These are phyloP conservation scores for Tetrahymena borealis DNA, from an alignment of 73 alveolate species.

Conservation along the genomic window DNA sequence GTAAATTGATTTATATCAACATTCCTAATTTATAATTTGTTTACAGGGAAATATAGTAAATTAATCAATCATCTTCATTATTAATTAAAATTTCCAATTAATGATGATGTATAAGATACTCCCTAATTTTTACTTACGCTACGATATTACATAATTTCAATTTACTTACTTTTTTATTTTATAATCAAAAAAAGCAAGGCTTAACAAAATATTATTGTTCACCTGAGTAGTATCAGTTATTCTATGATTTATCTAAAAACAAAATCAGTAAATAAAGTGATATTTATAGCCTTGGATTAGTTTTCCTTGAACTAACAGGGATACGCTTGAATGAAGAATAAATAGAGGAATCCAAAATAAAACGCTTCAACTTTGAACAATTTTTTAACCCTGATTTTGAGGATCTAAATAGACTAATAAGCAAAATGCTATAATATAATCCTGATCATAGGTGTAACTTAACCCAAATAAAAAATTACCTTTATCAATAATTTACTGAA, in stretches of 20 bases:
- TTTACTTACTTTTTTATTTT: not conserved
- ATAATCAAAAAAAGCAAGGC: not conserved
- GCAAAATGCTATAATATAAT: not conserved
- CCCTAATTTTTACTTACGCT: too few relatives aligned
- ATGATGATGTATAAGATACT: too few relatives aligned
- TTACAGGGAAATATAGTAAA: too few relatives aligned
- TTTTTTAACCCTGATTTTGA: not conserved
- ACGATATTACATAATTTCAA: too few relatives aligned
- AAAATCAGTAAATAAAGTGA: not conserved
- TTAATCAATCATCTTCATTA: too few relatives aligned
- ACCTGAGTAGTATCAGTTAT: not conserved
- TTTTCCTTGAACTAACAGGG: not conserved
- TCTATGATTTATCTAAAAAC: not conserved
- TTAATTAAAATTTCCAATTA: too few relatives aligned
- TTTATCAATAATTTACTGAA: not conserved
- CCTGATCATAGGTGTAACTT: not conserved
- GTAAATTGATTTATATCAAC: too few relatives aligned
- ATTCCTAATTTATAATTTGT: too few relatives aligned
- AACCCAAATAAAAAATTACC: not conserved
- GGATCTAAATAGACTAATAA: not conserved
- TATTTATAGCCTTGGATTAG: not conserved
- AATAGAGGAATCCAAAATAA: not conserved
- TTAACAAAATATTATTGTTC: not conserved
- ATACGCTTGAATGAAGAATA: not conserved
- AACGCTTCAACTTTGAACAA: not conserved